Conservation (phyloP, 352 stramenopile species). For the Phytophthora agathidicida region DNA sequence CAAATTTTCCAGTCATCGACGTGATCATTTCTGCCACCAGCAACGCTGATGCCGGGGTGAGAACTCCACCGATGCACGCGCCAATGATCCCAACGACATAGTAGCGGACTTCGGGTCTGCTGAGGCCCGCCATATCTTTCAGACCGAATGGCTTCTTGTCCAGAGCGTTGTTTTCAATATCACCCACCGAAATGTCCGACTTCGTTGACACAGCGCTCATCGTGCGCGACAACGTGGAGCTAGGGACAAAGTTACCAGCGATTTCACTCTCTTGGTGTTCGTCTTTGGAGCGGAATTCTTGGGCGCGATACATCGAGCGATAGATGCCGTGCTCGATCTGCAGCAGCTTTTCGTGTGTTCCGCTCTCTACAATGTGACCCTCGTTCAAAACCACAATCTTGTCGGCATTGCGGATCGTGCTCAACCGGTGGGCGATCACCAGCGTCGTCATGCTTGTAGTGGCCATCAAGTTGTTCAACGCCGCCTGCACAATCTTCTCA, state of each 20-base stretch:
- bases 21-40: constrained; percentile 54
- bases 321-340: constrained; percentile 71
- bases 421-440: constrained; percentile 56
- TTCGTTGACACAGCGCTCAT: constrained; percentile 12
- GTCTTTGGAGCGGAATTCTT: constrained; percentile 13
- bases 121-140: constrained; percentile 7
- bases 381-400: constrained; percentile 44
- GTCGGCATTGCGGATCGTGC: constrained; percentile 53
- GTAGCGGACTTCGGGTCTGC: constrained; percentile 14
- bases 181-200: constrained; percentile 21
- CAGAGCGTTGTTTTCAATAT: constrained; percentile 24
- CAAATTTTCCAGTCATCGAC: constrained; percentile 54
- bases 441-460: constrained; percentile 60
- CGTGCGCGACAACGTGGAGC: constrained; percentile 5
- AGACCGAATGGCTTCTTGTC: constrained; percentile 21
- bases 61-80: constrained; percentile 31
- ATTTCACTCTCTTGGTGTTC: background rate
- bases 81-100: constrained; percentile 24
- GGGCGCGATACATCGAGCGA: constrained; percentile 82
- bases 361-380: constrained; percentile 42
- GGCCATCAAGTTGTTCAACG: constrained; percentile 37
- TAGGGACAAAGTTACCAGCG: background rate
- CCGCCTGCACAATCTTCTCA: constrained; percentile 47
- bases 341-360: constrained; percentile 44
- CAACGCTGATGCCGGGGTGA: constrained; percentile 41